Conservation (phyloP, 129 eudicot genomes). For the Tagetes patula region DNA sequence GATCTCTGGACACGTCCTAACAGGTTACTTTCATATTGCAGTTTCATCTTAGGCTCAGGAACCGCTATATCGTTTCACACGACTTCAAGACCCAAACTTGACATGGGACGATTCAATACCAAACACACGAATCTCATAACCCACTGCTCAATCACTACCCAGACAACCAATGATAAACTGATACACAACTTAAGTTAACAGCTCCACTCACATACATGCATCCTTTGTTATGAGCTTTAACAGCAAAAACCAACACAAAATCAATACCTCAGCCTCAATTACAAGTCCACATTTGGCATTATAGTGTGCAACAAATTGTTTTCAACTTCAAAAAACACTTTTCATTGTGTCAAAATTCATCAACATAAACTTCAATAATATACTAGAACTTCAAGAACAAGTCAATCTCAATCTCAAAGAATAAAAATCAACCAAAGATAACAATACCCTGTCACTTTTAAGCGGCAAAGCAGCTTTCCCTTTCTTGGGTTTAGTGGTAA, state of each 20-base stretch:
- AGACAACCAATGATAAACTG: background rate
- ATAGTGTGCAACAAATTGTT: background rate
- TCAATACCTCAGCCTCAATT: background rate
- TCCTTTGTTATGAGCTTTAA: conserved; percentile 12
- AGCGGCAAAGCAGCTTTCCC: conserved; percentile 92
- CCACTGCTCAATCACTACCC: background rate
- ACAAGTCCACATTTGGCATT: conserved; percentile 6
- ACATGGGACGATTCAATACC: background rate
- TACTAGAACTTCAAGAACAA: background rate
- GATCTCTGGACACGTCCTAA: background rate
- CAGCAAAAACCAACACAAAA: background rate
- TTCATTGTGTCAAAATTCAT: background rate
- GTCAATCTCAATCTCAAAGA: background rate
- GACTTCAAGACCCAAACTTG: background rate
- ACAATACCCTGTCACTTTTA: conserved; percentile 81
- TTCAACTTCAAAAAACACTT: background rate
- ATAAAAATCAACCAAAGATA: background rate
- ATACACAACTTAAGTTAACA: background rate
- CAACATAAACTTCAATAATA: conserved; percentile 13
- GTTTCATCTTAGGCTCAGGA: background rate
- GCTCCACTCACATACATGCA: conserved; percentile 7
- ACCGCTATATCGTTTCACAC: background rate
- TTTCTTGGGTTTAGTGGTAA: conserved; percentile 59
- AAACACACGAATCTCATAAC: background rate
- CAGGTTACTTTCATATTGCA: background rate